phyloP scores from a whole-genome alignment of 495 filamentous ascomycete genomes.

The Diplogelasinospora grovesii region DNA sequence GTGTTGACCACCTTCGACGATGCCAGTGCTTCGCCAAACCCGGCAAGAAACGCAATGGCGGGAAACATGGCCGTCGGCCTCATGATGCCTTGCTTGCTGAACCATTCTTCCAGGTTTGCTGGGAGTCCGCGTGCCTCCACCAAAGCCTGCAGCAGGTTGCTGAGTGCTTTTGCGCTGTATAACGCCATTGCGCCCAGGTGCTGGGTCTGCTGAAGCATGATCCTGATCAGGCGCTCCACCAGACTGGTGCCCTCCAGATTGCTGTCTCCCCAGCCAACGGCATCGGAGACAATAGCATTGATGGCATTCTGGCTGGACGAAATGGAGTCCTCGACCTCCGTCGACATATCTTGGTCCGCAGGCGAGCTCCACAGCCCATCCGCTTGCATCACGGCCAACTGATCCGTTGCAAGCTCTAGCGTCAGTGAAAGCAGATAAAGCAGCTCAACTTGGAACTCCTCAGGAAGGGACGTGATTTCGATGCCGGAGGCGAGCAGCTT shows the following conservation, averaged over 20 bases:
- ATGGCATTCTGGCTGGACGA: slow-evolving; percentile 50
- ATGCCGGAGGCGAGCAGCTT: slow-evolving; percentile 42
- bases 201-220: slow-evolving; percentile 27
- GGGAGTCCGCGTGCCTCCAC: slow-evolving; percentile 31
- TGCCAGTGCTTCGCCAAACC: slow-evolving; percentile 43
- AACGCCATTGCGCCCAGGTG: slow-evolving; percentile 30
- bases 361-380: slow-evolving; percentile 30
- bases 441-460: slow-evolving; percentile 29
- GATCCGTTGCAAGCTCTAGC: slow-evolving; percentile 35
- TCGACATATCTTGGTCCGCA: slow-evolving; percentile 40
- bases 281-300: slow-evolving; percentile 34
- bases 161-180: slow-evolving; percentile 44
- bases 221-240: slow-evolving; percentile 29
- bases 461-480: slow-evolving; percentile 21
- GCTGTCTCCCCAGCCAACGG: slow-evolving; percentile 25
- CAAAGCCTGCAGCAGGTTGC: slow-evolving; percentile 33
- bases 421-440: slow-evolving; percentile 36
- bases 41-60: slow-evolving; percentile 47
- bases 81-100: slow-evolving; percentile 30
- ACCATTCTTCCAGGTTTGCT: slow-evolving; percentile 35
- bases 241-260: slow-evolving; percentile 19
- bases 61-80: slow-evolving; percentile 39
- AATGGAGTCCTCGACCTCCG: slow-evolving; percentile 56
- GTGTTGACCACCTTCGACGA: slow-evolving; percentile 35
- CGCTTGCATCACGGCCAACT: slow-evolving; percentile 29